A percentile compares a stretch with the other conserved stretches of the same genome.
These are phyloP conservation scores for Drechslerella dactyloides DNA, from an alignment of 2,329 filamentous ascomycete genomes.

Conservation along the genomic window DNA sequence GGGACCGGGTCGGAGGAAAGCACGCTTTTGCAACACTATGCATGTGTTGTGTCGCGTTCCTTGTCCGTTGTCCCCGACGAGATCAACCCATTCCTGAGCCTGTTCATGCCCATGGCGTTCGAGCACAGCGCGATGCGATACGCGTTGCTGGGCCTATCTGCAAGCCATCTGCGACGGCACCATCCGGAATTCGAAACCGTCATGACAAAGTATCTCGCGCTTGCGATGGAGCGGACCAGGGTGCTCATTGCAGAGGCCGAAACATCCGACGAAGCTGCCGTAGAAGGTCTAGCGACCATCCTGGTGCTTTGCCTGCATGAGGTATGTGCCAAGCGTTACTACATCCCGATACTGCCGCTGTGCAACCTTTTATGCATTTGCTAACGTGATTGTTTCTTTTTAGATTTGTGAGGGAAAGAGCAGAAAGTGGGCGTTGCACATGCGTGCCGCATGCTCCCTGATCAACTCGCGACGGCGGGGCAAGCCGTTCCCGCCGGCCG, in stretches of 20 bases:
- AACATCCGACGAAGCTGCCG: slow-evolving; percentile 48
- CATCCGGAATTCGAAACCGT: slow-evolving; percentile 48
- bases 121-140: slow-evolving; percentile 49
- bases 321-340: slow-evolving; percentile 36
- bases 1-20: slow-evolving; percentile 38
- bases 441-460: slow-evolving; percentile 47
- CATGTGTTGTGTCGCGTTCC: slow-evolving; percentile 51
- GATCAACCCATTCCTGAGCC: slow-evolving; percentile 50
- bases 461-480: slow-evolving; percentile 47
- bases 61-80: slow-evolving; percentile 51
- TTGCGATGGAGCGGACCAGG: slow-evolving; percentile 48
- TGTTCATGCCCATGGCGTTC: slow-evolving; percentile 51
- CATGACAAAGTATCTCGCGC: slow-evolving; percentile 48
- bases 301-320: slow-evolving; percentile 51
- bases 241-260: slow-evolving; percentile 46
- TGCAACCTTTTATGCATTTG: slow-evolving; percentile 8
- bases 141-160: slow-evolving; percentile 48
- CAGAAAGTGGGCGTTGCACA: slow-evolving; percentile 48
- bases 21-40: slow-evolving; percentile 51
- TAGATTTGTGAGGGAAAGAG: slow-evolving; percentile 51
- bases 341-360: no score
- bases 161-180: slow-evolving; percentile 49
- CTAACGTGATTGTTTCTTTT: slow-evolving; percentile 13
- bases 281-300: slow-evolving; percentile 51
- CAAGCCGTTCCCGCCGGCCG: slow-evolving; percentile 42